phyloP scores from a whole-genome alignment of 768 basidiomycete genomes.

The Paxillus involutus region DNA sequence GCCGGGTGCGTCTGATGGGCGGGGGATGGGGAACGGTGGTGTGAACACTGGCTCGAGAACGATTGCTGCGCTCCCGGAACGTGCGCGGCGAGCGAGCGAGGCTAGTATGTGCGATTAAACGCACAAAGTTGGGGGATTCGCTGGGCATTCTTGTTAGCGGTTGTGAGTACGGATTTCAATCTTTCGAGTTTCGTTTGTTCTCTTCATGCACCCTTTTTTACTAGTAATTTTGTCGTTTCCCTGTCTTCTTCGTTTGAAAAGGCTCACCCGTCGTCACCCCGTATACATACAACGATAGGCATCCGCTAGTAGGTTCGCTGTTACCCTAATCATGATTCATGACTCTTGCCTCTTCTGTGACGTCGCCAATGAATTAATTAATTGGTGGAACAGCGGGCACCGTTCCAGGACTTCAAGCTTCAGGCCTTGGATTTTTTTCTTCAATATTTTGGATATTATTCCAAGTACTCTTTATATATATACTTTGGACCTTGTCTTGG shows the following conservation, averaged over 20 bases:
- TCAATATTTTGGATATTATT: too few species aligned
- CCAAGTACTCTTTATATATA: too few species aligned
- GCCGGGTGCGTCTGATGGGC: background rate
- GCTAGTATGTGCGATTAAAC: background rate
- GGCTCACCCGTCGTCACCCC: background rate
- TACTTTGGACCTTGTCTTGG: too few species aligned
- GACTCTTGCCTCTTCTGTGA: too few species aligned
- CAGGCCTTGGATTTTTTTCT: too few species aligned
- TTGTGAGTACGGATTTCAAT: background rate
- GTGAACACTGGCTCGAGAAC: slow-evolving; percentile 19
- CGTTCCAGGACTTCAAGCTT: too few species aligned
- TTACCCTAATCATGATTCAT: background rate
- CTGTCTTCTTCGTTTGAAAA: background rate
- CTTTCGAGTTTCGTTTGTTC: background rate
- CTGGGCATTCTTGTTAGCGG: background rate
- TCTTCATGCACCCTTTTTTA: background rate
- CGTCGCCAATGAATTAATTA: too few species aligned
- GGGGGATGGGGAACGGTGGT: background rate
- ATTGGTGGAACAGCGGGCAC: too few species aligned
- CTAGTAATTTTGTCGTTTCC: background rate
- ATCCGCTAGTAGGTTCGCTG: background rate
- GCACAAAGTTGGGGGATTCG: too few species aligned
- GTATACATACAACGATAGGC: background rate
- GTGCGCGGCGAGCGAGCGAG: slow-evolving; percentile 5
- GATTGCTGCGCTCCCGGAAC: slow-evolving; percentile 10